Evolutionary conservation across 495 filamentous ascomycete species (phyloP).

Genomic region (Aspergillus saccharolyticus): DNA sequence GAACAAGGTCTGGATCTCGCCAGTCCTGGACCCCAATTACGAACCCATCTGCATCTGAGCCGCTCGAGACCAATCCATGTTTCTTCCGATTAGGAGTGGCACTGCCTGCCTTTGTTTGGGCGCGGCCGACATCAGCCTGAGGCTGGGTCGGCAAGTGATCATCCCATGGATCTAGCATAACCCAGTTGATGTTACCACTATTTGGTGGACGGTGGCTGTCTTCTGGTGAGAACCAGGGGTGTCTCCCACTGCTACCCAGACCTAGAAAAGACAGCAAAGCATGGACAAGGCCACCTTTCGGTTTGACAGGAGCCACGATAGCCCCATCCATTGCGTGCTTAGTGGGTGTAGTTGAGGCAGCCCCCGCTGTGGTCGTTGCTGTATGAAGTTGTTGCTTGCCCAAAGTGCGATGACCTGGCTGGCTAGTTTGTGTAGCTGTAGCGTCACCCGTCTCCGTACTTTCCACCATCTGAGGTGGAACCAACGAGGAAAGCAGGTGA

Average conservation of each 20-base stretch:
- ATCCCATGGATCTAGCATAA: conserved; percentile 62
- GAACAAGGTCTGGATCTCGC: conserved; percentile 77
- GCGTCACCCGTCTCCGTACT: conserved; percentile 50
- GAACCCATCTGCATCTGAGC: conserved; percentile 59
- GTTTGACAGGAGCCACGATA: conserved; percentile 14
- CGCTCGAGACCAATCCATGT: conserved; percentile 18
- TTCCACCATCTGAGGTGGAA: conserved; percentile 62
- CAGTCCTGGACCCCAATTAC: conserved; percentile 92
- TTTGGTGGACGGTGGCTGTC: conserved; percentile 71
- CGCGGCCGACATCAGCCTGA: neutral
- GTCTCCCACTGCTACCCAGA: conserved; percentile 31
- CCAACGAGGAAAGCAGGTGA: conserved; percentile 84
- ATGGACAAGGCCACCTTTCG: conserved; percentile 50
- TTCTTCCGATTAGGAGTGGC: conserved; percentile 16
- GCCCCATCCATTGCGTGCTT: conserved; percentile 21
- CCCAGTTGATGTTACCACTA: conserved; percentile 79
- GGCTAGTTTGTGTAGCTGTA: conserved; percentile 20
- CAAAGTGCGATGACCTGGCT: conserved; percentile 17
- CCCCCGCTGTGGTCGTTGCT: conserved; percentile 21
- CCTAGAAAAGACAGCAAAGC: conserved; percentile 52
- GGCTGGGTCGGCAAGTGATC: conserved; percentile 42
- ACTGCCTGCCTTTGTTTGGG: neutral
- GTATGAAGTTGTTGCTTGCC: conserved; percentile 20
- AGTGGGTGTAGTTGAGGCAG: conserved; percentile 25
- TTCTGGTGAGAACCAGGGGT: conserved; percentile 22